phyloP scores from a whole-genome alignment of 140 eudicot genomes.

The Stevia rebaudiana region DNA sequence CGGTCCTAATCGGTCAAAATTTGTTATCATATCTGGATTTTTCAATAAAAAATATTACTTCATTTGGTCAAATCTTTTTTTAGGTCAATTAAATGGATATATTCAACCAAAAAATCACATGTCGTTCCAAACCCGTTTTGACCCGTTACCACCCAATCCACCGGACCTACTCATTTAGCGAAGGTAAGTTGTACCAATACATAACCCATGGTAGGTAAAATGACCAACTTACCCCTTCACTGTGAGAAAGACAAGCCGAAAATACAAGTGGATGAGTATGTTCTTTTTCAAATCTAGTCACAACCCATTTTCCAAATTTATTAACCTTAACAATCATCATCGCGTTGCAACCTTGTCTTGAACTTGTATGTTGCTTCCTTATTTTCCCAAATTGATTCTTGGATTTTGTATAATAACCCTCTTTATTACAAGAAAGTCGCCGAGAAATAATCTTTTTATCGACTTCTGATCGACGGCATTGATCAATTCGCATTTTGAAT shows the following conservation, averaged over 20 bases:
- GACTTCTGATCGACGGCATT: conserved; percentile 49
- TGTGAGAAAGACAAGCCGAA: conserved; percentile 21
- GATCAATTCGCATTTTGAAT: conserved; percentile 46
- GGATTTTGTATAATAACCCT: conserved; percentile 39
- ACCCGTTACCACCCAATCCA: background rate
- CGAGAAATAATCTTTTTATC: conserved; percentile 45
- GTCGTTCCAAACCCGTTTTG: background rate
- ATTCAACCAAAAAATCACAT: background rate
- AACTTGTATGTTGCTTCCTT: conserved; percentile 37
- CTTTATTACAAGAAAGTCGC: conserved; percentile 44
- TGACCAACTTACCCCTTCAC: conserved; percentile 36
- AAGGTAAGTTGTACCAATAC: background rate
- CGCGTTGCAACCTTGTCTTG: conserved; percentile 54
- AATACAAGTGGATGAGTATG: conserved; percentile 45
- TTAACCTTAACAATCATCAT: conserved; percentile 45
- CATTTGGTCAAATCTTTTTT: background rate
- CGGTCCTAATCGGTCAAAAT: too few relatives aligned
- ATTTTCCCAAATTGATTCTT: conserved; percentile 38
- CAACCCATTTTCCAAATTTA: conserved; percentile 45
- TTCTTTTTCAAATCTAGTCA: conserved; percentile 46
- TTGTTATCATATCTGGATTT: too few relatives aligned
- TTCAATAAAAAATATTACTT: background rate
- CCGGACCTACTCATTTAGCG: too few relatives aligned
- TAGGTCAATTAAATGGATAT: background rate
- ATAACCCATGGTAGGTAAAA: conserved; percentile 8